Evolutionary conservation across 2,329 filamentous ascomycete genomes (phyloP).

Genomic region (Colletotrichum gigasporum): DNA sequence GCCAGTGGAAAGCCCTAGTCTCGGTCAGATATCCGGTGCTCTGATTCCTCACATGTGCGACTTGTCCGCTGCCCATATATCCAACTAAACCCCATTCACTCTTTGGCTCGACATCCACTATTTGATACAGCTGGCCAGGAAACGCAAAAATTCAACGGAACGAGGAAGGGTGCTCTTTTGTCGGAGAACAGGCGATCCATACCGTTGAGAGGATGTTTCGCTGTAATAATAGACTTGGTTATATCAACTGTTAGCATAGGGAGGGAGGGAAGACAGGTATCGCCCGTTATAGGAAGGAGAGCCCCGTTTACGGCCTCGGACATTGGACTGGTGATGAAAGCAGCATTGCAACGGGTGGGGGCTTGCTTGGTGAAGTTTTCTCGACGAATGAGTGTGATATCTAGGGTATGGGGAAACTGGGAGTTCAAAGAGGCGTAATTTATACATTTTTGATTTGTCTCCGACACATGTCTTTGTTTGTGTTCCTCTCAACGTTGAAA

Average conservation of each 20-base stretch:
- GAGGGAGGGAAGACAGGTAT: neutral
- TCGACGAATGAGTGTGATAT: constrained; percentile 27
- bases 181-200: constrained; percentile 23
- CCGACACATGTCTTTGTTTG: too few species aligned
- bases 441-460: constrained; percentile 29
- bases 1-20: constrained; percentile 3
- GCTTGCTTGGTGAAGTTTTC: constrained; percentile 11
- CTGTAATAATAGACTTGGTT: constrained; percentile 43
- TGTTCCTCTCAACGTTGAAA: too few species aligned
- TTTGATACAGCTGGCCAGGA: constrained; percentile 5
- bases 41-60: constrained; percentile 12
- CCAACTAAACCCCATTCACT: constrained; percentile 3
- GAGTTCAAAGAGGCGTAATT: constrained; percentile 32
- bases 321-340: constrained; percentile 19
- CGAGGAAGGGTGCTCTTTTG: constrained; percentile 21
- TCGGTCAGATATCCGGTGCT: constrained; percentile 9
- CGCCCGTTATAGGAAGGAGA: constrained; percentile 10
- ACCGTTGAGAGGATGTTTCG: constrained; percentile 35
- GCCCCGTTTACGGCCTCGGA: constrained; percentile 10
- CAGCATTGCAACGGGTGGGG: neutral
- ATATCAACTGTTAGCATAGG: constrained; percentile 34
- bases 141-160: constrained; percentile 13
- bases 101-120: constrained; percentile 1
- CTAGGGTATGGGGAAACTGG: constrained; percentile 31
- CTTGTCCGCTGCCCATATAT: constrained; percentile 24